Base-by-base conservation (phyloP, 106 monocot genomes). In the Platanthera zijinensis region DNA sequence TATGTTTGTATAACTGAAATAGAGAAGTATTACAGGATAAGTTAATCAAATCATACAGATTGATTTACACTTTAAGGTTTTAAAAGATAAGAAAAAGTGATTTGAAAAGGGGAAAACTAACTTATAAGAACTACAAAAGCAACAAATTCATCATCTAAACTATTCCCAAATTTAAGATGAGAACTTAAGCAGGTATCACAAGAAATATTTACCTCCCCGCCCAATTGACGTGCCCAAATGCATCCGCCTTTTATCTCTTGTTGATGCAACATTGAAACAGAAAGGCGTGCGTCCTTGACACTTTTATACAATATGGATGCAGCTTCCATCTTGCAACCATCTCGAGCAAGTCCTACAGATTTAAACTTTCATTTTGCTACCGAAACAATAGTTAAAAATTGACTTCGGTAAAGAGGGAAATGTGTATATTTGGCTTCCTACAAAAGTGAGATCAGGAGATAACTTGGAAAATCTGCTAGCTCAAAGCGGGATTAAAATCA, bases 211-310 rank as follows among this genome's bases (percentile, higher is more conserved):
- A 96, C 96, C 93, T 96, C 96, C 17, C 96, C 96, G 83, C 96
- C 96, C 73, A 96, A 76, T 74, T 96, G 93, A 1, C 96, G 96
- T 52, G 96, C 93, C 96, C 96, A 96, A 71, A 93, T 82, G 80
- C 52, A 32, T 50, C 71, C 85, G 64, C 86, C 87, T 54, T 84
- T 90, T 82, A 96, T 85, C 75, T 85, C 87, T 83, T 91, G 85
- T 39, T 86, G 87, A 78, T 96, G 96, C 46, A 96, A 81, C 72
- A 82, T 80, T 66, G 72, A 52, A 59, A 96, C 93, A 76, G 79
- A 78, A 76, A 78, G 80, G 50, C 84, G 73, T 54, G 96, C 96
- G 75, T 81, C 82, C 74, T 85, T 93, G 14, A 96, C 93, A 91
- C 83, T 91, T 73, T 78, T 84, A 73, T 84, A 96, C 59, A 93